Evolutionary conservation across 106 monocot genomes (phyloP), one percentile per base, ranked within the genome.

Genomic region (Apostasia shenzhenica): DNA sequence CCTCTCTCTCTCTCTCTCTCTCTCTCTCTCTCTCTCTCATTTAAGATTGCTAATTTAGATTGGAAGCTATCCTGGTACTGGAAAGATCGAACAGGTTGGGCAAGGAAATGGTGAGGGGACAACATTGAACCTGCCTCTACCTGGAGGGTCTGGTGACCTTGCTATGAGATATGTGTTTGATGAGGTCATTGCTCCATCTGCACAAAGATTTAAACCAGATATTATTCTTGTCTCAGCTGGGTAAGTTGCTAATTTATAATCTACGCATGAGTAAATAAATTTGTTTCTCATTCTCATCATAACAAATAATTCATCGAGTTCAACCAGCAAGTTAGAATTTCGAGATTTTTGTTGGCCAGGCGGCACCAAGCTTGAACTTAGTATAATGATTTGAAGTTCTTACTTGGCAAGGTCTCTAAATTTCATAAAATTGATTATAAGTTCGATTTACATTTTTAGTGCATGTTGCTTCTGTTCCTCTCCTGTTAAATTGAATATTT

Each of bases 211-310:
- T 76, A 89, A 82, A 63, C 95, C 95, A 70, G 95, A 95, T 59
- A 95, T 95, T 50, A 89, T 95, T 77, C 95, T 95, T 13, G 91
- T 95, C 70, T 95, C 95, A 61, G 95, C 95, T 57, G 95, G 95
- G 95, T 95, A 43, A 83, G 95, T 73, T 73, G 44, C n/a, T 71
- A 26, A 50, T 68, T 77, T 46, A 49, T 8, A 12, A 41, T 71
- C 39, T 39, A 26, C 26, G 26, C 26, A n/a, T 45, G 50, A 50
- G 50, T 4, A 5, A 5, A 50, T 50, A 8, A 4, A 50, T 3
- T 12, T 12, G 13, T 3, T 62, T 62, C 4, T 39, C 45, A 44
- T 45, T 12, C 41, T 10, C 61, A 61, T 60, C 39, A 60, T 60
- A 60, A 8, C 7, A 41, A 38, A 60, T 50, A 5, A 5, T 50